phyloP scores from a whole-genome alignment of 1,139 yeast genomes.

The Pichia sp. region DNA sequence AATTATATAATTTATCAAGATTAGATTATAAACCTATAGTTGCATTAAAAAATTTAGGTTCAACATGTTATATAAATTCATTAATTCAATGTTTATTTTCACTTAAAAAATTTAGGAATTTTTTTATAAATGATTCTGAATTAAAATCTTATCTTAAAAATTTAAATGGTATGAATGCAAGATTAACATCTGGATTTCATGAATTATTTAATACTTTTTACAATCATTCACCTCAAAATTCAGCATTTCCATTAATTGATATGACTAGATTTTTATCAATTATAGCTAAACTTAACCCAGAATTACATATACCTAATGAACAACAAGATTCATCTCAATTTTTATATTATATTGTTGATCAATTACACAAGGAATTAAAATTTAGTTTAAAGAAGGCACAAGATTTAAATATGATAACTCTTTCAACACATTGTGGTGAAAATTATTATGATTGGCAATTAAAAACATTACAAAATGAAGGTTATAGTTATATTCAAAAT shows the following conservation, averaged over 20 bases:
- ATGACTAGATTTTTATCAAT: conserved; percentile 58
- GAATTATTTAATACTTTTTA: conserved; percentile 27
- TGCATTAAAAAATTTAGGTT: conserved; percentile 79
- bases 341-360: conserved; percentile 74
- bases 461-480: conserved; percentile 45
- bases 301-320: conserved; percentile 60
- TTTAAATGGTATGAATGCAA: conserved; percentile 18
- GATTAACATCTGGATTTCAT: conserved; percentile 26
- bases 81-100: conserved; percentile 70
- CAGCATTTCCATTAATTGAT: conserved; percentile 55
- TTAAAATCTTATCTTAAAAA: conserved; percentile 16
- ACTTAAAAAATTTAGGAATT: conserved; percentile 40
- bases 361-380: conserved; percentile 79
- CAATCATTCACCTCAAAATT: conserved; percentile 28
- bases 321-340: conserved; percentile 96
- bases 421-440: conserved; percentile 19
- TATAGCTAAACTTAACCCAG: conserved; percentile 53
- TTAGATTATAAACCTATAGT: conserved; percentile 21
- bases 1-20: conserved; percentile 3
- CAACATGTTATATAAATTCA: conserved; percentile 92
- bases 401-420: neutral
- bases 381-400: conserved; percentile 22
- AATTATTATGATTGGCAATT: conserved; percentile 61
- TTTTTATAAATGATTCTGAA: conserved; percentile 29
- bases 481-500: conserved; percentile 60